Percentiles rank a stretch among this genome's conserved stretches.
Evolutionary conservation across 805 yeast genomes (phyloP).

Genomic region (Ogataea paradorogensis): DNA sequence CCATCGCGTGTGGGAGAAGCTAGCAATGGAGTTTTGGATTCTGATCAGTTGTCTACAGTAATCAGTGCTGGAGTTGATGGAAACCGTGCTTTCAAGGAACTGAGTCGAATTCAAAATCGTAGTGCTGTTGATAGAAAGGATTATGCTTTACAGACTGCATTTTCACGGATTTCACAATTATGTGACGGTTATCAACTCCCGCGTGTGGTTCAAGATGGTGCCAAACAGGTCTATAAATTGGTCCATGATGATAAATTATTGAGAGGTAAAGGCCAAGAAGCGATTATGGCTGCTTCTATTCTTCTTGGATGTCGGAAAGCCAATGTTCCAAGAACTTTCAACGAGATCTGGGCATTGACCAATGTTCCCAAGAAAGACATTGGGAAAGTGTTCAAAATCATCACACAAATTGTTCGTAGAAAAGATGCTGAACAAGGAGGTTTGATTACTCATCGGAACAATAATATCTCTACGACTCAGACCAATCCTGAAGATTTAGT

Average conservation of each 20-base stretch:
- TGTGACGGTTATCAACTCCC: slow-evolving; percentile 97
- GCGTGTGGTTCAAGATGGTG: slow-evolving; percentile 93
- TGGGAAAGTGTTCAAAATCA: slow-evolving; percentile 84
- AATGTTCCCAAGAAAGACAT: slow-evolving; percentile 92
- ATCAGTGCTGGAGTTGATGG: slow-evolving; percentile 87
- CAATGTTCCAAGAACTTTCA: slow-evolving; percentile 88
- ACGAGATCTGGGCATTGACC: slow-evolving; percentile 93
- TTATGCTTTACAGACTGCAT: slow-evolving; percentile 83
- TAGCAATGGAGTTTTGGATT: slow-evolving; percentile 84
- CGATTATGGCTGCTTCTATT: slow-evolving; percentile 95
- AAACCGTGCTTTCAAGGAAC: slow-evolving; percentile 80
- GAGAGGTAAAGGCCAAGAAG: slow-evolving; percentile 88
- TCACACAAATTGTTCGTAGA: slow-evolving; percentile 56
- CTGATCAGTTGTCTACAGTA: slow-evolving; percentile 88
- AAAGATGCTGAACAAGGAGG: slow-evolving; percentile 48
- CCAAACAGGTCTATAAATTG: slow-evolving; percentile 90
- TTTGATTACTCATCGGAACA: slow-evolving; percentile 44
- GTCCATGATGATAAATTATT: slow-evolving; percentile 84
- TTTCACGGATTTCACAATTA: slow-evolving; percentile 87
- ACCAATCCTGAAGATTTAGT: slow-evolving; percentile 92
- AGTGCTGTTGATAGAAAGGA: slow-evolving; percentile 85
- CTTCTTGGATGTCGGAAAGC: slow-evolving; percentile 94
- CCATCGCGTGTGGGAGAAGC: slow-evolving; percentile 99
- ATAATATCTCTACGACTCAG: slow-evolving; percentile 67
- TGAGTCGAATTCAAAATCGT: slow-evolving; percentile 85